phyloP scores from a whole-genome alignment of 495 filamentous ascomycete genomes.

The Penicillium canescens region DNA sequence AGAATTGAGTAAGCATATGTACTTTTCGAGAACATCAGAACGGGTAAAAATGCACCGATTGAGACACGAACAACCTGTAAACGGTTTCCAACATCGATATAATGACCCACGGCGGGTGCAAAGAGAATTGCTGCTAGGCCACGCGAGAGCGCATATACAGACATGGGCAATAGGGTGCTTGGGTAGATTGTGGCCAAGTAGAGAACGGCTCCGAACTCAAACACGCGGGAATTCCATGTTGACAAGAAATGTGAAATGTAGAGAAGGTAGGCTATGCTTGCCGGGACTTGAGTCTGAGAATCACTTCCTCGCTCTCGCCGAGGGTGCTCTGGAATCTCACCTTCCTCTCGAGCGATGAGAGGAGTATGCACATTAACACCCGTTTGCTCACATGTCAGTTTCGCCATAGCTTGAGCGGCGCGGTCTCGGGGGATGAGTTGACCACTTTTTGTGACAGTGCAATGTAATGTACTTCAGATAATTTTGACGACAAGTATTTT shows the following conservation, averaged over 20 bases:
- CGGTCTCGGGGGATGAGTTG: too few relatives aligned
- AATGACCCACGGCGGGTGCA: conserved; percentile 41
- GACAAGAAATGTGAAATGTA: conserved; percentile 60
- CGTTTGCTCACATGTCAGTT: too few relatives aligned
- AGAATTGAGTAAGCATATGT: too few relatives aligned
- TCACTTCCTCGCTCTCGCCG: too few relatives aligned
- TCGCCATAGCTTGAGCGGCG: too few relatives aligned
- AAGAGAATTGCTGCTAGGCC: conserved; percentile 12
- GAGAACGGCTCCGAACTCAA: conserved; percentile 58
- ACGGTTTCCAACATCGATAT: conserved; percentile 40
- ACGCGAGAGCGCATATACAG: conserved; percentile 20
- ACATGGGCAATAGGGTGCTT: conserved; percentile 39
- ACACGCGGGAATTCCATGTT: conserved; percentile 64
- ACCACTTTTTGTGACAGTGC: too few relatives aligned
- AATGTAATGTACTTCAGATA: too few relatives aligned
- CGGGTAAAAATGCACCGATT: conserved; percentile 28
- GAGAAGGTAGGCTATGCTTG: conserved; percentile 17
- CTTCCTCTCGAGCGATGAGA: too few relatives aligned
- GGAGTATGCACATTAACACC: too few relatives aligned
- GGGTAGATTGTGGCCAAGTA: conserved; percentile 55
- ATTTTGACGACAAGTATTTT: too few relatives aligned
- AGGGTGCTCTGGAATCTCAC: too few relatives aligned
- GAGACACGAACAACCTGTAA: conserved; percentile 43
- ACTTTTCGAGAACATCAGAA: too few relatives aligned
- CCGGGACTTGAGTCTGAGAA: background rate